phyloP scores from a whole-genome alignment of 1,284 basidiomycete species.

The Ceratobasidium sp. region DNA sequence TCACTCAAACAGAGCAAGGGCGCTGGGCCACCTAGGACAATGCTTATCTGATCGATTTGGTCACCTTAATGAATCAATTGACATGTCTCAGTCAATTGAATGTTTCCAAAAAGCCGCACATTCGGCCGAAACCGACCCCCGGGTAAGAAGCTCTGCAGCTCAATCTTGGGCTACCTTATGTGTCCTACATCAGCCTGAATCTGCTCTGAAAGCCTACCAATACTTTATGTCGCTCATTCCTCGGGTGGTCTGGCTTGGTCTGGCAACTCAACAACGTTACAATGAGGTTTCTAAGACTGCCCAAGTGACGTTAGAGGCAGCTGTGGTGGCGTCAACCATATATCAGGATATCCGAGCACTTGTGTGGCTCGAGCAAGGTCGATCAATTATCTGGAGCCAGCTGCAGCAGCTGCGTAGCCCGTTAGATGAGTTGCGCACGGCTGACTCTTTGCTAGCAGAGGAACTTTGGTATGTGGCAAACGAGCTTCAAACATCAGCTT shows the following conservation, averaged over 20 bases:
- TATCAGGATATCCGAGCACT: background rate
- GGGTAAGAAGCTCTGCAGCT: background rate
- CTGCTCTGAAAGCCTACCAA: background rate
- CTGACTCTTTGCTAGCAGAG: background rate
- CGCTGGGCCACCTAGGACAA: background rate
- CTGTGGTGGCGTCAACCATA: background rate
- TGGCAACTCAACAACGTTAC: background rate
- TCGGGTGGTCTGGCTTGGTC: background rate
- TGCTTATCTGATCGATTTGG: background rate
- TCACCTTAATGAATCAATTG: background rate
- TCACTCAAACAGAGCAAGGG: background rate
- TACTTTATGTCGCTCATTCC: background rate
- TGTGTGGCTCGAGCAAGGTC: constrained; percentile 25
- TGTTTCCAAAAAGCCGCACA: background rate
- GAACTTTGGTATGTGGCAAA: background rate
- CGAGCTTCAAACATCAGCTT: background rate
- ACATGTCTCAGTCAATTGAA: background rate
- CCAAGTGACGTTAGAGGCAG: background rate
- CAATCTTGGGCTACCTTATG: background rate
- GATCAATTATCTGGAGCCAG: constrained; percentile 23
- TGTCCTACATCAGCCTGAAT: background rate
- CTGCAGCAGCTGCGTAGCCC: background rate
- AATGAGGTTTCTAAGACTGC: background rate
- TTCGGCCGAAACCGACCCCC: background rate
- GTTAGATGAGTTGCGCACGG: background rate